Base-by-base conservation (phyloP, 345 rosid genomes). In the Sonneratia alba region DNA sequence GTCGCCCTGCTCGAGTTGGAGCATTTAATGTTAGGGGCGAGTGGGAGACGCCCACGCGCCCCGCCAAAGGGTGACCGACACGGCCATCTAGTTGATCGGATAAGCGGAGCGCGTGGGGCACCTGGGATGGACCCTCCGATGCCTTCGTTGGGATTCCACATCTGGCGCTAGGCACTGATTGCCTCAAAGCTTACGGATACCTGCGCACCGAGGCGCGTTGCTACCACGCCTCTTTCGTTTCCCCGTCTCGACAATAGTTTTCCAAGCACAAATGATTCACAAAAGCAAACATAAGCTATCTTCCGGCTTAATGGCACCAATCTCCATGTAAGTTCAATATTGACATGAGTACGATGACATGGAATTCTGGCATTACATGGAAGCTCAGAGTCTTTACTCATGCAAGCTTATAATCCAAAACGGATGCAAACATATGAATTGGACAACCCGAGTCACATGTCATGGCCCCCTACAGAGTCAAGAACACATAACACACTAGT, bases 201-300 rank as follows among this genome's bases (percentile, higher is more conserved):
- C 32, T 13, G 49, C 48, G 48, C 4, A 22, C 69, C 43, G 68
- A 67, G 69, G 69, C 69, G 69, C 69, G 69, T 67, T 49, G 48
- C 21, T 10, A 16, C 37, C 42, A 36, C 43, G 68, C 68, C 19
- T 45, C 22, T 14, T 36, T 9, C 43, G 22, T 37, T 66, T 36
- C 27, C 27, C 1, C 45, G n/a, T n/a, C 19, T 63, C 38, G 36
- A 40, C 67, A 10, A 12, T 6, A 27, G 24, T 63, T 32, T 63
- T 34, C 36, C 32, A 1, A 27, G 32, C 32, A 27, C 32, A 27
- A 27, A 27, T 1, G 0, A 27, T 27, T 27, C 32, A 27, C 32
- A 27, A 27, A 27, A 27, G 32, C 32, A 0, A 27, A 27, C 32
- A 27, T 27, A 27, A 27, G 32, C 32, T 27, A 27, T 27, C 32